Evolutionary conservation across 1,284 basidiomycete species (phyloP), one percentile per base, ranked within the genome.

Genomic region (Volvariella surrecta): DNA sequence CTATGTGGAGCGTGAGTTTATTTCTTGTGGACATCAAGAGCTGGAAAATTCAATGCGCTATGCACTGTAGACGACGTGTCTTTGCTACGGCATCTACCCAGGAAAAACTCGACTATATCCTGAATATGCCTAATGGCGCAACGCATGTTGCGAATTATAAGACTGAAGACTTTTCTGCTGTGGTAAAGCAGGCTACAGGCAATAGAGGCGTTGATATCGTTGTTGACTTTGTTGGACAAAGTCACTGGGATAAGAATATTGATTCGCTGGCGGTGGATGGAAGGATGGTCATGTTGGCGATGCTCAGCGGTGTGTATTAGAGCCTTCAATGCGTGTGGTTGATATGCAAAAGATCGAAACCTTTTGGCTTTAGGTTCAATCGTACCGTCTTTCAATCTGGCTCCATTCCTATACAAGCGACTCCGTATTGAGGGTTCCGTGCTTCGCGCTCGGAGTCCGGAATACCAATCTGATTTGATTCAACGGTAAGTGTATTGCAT

Each of bases 391-490:
- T 64, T 80, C 45, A 74, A 87, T 59, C 64, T 96, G 21, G 61
- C 57, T 1, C 80, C 78, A 7, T 72, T 97, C 44, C 64, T 94
- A 43, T 83, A 71, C 65, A 98, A 97, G 68, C 82, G 94, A 6
- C 73, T 98, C 45, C 79, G 82, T 9, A 82, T 99, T 44, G 83
- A 93, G 61, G 94, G 93, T 17, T 89, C 88, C 10, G 96, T 91
- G 0, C 68, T 97, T 32, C 81, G 93, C 31, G 82, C 85, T 17
- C 78, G 91, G 40, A 74, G 77, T n/a, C 58, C 73, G 21, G 72
- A 77, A 48, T 97, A 97, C 62, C 93, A 97, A 63, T 70, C 76
- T 3, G 71, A 86, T 13, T 69, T 97, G 24, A 76, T 96, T 40
- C 60, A 71, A 39, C 72, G 75, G 72, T 92, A 50, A 42, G 64